These are phyloP conservation scores for Nyctanthes arbortristis DNA, from an alignment of 257 asterid genomes.

Conservation along the genomic window DNA sequence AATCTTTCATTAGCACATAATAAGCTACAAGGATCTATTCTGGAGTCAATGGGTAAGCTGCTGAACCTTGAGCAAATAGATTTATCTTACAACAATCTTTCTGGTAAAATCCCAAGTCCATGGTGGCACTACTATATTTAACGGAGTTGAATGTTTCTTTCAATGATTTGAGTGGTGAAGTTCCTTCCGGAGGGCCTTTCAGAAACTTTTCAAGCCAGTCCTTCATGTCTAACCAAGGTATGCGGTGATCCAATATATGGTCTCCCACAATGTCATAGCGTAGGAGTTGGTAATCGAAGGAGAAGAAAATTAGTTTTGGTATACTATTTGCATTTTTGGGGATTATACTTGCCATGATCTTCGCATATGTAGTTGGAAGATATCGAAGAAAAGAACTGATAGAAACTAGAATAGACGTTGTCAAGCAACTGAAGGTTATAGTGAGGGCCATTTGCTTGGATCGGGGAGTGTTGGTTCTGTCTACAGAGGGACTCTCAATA, in stretches of 20 bases:
- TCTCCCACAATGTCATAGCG: conserved; percentile 14
- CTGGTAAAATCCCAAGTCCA: conserved; percentile 4
- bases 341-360: background rate
- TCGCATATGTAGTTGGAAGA: background rate
- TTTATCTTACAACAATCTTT: too few species aligned
- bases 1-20: too few species aligned
- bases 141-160: conserved; percentile 12
- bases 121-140: conserved; percentile 6
- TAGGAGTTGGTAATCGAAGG: background rate
- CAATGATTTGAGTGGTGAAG: conserved; percentile 17
- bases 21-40: conserved; percentile 21
- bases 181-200: conserved; percentile 29
- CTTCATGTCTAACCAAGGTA: conserved; percentile 7
- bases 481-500: too few species aligned
- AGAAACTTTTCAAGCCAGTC: conserved; percentile 12
- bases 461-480: too few species aligned
- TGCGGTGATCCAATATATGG: conserved; percentile 30
- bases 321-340: too few species aligned
- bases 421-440: conserved; percentile 19
- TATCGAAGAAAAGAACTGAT: background rate
- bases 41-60: conserved; percentile 16
- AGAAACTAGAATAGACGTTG: too few species aligned
- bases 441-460: conserved; percentile 24
- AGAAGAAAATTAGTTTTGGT: background rate
- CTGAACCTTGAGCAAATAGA: conserved; percentile 8